phyloP scores from a whole-genome alignment of 805 yeast genomes.

The Pichia exigua region DNA sequence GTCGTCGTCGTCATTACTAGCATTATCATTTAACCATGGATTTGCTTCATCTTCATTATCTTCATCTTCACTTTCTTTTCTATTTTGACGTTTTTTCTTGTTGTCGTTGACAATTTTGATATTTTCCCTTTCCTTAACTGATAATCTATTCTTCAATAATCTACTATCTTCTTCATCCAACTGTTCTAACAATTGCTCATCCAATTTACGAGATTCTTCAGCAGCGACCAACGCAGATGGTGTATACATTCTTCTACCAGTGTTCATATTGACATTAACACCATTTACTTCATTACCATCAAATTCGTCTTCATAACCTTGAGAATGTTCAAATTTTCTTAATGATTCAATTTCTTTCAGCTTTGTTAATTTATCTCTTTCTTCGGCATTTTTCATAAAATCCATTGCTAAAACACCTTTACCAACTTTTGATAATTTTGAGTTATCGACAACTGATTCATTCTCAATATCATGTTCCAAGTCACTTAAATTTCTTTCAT shows the following conservation, averaged over 20 bases:
- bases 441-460: constrained; percentile 31
- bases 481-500: constrained; percentile 40
- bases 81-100: constrained; percentile 3
- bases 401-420: constrained; percentile 93
- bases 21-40: constrained; percentile 41
- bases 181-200: constrained; percentile 35
- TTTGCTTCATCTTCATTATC: constrained; percentile 27
- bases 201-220: constrained; percentile 29
- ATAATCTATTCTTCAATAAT: constrained; percentile 36
- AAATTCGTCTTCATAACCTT: constrained; percentile 31
- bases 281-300: constrained; percentile 30
- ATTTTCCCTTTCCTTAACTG: constrained; percentile 10
- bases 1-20: constrained; percentile 20
- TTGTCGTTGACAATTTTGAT: constrained; percentile 1
- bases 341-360: constrained; percentile 43
- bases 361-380: constrained; percentile 54
- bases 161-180: constrained; percentile 43
- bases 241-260: constrained; percentile 76
- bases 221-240: constrained; percentile 46
- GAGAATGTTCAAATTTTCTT: constrained; percentile 38
- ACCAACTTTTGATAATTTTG: constrained; percentile 42
- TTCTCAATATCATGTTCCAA: constrained; percentile 43
- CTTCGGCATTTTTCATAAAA: constrained; percentile 88
- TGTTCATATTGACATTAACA: constrained; percentile 48
- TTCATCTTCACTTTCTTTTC: constrained; percentile 1